Base-by-base conservation (phyloP, 176 grass and related monocot species). In the Lolium multiflorum region DNA sequence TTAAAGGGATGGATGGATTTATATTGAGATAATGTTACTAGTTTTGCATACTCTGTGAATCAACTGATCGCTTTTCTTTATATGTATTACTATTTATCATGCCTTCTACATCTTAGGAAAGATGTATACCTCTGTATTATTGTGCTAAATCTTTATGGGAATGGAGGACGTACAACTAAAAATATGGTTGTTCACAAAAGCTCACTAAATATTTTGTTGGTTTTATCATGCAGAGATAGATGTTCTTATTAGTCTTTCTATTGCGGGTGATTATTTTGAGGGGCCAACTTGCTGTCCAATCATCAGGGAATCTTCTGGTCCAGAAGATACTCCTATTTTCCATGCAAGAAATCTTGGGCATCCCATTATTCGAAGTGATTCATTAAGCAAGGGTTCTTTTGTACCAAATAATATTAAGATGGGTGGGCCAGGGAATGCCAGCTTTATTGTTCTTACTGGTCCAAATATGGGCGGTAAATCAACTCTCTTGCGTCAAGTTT, bases 401-500 rank as follows among this genome's bases (percentile, higher is more conserved):
- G 96, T 98, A 69, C 90, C 91, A 9, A 98, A 98, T 84, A 79
- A 95, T 80, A 82, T 98, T 75, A 94, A 78, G 63, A 94, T 98
- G 82, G 96, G 96, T 74, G 87, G 89, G 44, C 58, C 76, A 16
- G 85, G 85, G 17, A 84, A 89, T 64, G 74, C 91, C 64, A 94
- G 88, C 56, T 94, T 95, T 85, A 93, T 98, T 82, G 83, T 98
- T 90, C 86, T 98, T 67, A 98, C 96, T 71, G 96, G 96, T 71
- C 96, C 93, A 15, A 95, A 98, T 90, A 98, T 98, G 96, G 96
- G 96, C 82, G 96, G 96, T 61, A 98, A 98, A 93, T 98, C 96
- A 87, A 98, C 96, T 85, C 96, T 98, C 56, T 69, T 98, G 61
- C 93, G 96, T 82, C 96, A 98, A 92, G 88, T 95, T 84, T 98